Evolutionary conservation across 2,329 filamentous ascomycete genomes (phyloP).

Genomic region (Microdochium trichocladiopsis): DNA sequence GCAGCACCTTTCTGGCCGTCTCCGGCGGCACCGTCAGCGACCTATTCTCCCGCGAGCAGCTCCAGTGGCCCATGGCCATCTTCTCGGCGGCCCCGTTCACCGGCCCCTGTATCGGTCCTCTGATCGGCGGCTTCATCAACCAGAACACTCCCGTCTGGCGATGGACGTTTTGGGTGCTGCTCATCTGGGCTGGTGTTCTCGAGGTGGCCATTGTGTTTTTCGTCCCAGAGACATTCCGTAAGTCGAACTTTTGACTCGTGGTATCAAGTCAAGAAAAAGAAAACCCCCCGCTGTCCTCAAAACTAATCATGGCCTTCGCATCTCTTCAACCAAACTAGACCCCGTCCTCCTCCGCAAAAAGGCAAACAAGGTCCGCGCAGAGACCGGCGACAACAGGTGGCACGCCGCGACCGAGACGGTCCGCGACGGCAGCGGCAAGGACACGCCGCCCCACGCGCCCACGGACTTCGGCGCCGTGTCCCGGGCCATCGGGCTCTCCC

Average conservation of each 20-base stretch:
- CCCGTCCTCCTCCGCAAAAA: slow-evolving; percentile 68
- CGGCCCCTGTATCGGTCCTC: slow-evolving; percentile 51
- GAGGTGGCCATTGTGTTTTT: slow-evolving; percentile 59
- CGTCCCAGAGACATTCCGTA: slow-evolving; percentile 82
- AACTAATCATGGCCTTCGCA: neutral
- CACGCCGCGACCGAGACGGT: slow-evolving; percentile 68
- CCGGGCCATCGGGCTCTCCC: slow-evolving; percentile 49
- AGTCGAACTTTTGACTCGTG: slow-evolving; percentile 20
- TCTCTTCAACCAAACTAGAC: slow-evolving; percentile 38
- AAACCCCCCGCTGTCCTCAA: too few species aligned
- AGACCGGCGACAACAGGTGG: slow-evolving; percentile 73
- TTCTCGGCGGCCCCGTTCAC: slow-evolving; percentile 62
- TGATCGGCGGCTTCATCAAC: slow-evolving; percentile 77
- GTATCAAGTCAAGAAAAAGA: too few species aligned
- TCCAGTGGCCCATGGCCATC: slow-evolving; percentile 78
- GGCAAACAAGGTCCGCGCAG: slow-evolving; percentile 59
- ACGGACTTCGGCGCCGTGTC: slow-evolving; percentile 43
- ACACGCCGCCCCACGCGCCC: neutral
- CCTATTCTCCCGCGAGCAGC: slow-evolving; percentile 59
- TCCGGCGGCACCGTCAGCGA: slow-evolving; percentile 84
- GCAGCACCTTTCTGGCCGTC: slow-evolving; percentile 63
- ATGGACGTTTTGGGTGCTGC: slow-evolving; percentile 73
- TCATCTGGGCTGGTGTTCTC: slow-evolving; percentile 72
- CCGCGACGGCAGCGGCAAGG: slow-evolving; percentile 41
- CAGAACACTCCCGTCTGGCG: slow-evolving; percentile 60